Evolutionary conservation across 352 stramenopile genomes (phyloP).

Genomic region (Phytophthora litchii): DNA sequence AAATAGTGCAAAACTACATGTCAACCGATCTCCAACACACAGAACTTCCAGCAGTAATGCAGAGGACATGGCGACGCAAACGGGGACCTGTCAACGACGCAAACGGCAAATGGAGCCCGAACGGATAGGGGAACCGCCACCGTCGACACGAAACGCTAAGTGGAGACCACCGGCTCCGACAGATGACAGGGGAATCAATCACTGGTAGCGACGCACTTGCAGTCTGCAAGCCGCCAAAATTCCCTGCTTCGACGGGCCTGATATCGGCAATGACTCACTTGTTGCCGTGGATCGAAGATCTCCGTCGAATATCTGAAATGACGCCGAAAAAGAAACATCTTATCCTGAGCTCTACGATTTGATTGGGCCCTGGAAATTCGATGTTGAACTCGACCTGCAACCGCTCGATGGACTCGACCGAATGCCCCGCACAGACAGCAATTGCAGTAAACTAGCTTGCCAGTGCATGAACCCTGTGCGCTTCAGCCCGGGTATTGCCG

Average conservation of each 20-base stretch:
- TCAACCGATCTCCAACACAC: not conserved
- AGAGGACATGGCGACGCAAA: constrained; percentile 10
- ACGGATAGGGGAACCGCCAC: constrained; percentile 2
- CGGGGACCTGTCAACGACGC: constrained; percentile 11
- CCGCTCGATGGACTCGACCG: constrained; percentile 12
- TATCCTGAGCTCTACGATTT: constrained; percentile 11
- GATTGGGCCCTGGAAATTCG: constrained; percentile 21
- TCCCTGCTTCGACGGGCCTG: constrained; percentile 11
- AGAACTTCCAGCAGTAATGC: constrained; percentile 23
- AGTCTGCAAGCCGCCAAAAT: constrained; percentile 11
- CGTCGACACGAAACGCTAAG: constrained; percentile 16
- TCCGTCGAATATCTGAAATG: constrained; percentile 16
- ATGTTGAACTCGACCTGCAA: constrained; percentile 25
- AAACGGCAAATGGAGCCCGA: not conserved
- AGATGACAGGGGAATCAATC: not conserved
- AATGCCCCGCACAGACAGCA: not conserved
- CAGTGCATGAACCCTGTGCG: constrained; percentile 1
- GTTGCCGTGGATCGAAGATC: constrained; percentile 31
- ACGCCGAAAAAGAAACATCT: constrained; percentile 25
- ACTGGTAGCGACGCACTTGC: constrained; percentile 4
- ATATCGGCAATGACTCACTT: constrained; percentile 21
- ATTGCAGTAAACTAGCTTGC: constrained; percentile 1
- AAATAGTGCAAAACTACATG: constrained; percentile 8
- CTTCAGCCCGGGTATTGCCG: constrained; percentile 3
- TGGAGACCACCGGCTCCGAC: constrained; percentile 4